Evolutionary conservation across 2,329 filamentous ascomycete species (phyloP), one percentile per base, ranked within the genome.

Genomic region (Orbilia oligospora): DNA sequence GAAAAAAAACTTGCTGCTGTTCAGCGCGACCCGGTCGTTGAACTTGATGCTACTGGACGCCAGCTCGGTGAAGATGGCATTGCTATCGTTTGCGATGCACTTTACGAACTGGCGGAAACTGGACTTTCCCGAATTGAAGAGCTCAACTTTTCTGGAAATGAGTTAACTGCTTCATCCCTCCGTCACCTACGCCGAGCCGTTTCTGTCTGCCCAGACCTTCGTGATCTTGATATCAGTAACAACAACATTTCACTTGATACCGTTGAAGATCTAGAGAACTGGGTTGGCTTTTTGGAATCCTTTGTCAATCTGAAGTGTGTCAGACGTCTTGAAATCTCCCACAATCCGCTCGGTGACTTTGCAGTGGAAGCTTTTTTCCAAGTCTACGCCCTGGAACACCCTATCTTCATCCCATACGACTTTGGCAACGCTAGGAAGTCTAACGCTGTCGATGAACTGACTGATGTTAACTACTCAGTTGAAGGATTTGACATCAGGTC

Each of bases 21-120:
- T 36, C 75, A 78, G 38, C 75, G 75, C 41, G 75, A 79, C 27
- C 76, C 76, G 0, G 22, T 51, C 5, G 65, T 79, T 18, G 76
- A 79, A 61, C 49, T 79, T 22, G 71, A 73, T 30, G 58, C 61
- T 22, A 61, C 70, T 6, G 76, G 76, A 30, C 67, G 71, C 20
- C 76, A 79, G 76, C 70, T 79, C 0, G 76, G 76, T 12, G n/a
- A 24, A 10, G 76, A 79, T 10, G 76, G 76, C 9, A 55, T 79
- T 5, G 51, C 53, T 10, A 63, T 79, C 1, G 64, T 79, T 22
- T 79, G 76, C 30, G 58, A 73, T 27, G 49, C 76, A 8, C 33
- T 79, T 10, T 70, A 55, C 33, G 49, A 75, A n/a, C 30, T 75
- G 0, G 64, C 66, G 3, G 18, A 41, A 41, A 73, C 66, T 6